Conservation (phyloP, 768 basidiomycete species). For the Russula virescens region DNA sequence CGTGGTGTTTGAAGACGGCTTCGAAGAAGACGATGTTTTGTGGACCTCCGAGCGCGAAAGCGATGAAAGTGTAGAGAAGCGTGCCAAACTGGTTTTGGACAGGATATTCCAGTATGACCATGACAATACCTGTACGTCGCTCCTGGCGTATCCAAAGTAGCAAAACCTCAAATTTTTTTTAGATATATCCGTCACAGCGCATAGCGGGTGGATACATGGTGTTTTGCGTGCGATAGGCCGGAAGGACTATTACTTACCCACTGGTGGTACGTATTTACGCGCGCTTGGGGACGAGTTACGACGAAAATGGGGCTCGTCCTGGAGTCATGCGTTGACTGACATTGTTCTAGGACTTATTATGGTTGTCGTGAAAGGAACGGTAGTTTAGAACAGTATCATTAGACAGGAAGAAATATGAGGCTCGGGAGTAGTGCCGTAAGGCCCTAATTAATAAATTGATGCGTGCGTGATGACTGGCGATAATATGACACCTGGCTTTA, state of each 20-base stretch:
- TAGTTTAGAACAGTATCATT: not conserved
- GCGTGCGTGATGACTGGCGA: no score
- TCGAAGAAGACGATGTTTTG: conserved; percentile 21
- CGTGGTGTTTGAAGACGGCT: conserved; percentile 22
- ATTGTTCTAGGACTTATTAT: conserved; percentile 12
- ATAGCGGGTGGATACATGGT: conserved; percentile 18
- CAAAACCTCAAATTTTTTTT: not conserved
- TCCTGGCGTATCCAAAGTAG: not conserved
- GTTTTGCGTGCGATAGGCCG: conserved; percentile 19
- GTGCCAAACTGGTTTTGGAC: conserved; percentile 22
- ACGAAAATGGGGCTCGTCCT: not conserved
- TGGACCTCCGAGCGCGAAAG: conserved; percentile 17
- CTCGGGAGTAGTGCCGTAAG: no score
- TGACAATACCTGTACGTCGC: conserved; percentile 17
- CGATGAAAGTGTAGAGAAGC: not conserved
- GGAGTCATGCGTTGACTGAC: not conserved
- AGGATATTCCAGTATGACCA: conserved; percentile 14
- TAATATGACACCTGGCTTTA: no score
- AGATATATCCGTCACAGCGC: conserved; percentile 23
- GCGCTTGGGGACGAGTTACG: not conserved
- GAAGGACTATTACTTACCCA: conserved; percentile 13
- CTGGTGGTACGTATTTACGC: conserved; percentile 18
- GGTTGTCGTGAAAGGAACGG: conserved; percentile 18
- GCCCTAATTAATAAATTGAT: no score
- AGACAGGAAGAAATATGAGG: no score